Percentiles rank a stretch among this genome's conserved stretches.
Evolutionary conservation across 768 basidiomycete species (phyloP).

Genomic region (Leccinum broughii): DNA sequence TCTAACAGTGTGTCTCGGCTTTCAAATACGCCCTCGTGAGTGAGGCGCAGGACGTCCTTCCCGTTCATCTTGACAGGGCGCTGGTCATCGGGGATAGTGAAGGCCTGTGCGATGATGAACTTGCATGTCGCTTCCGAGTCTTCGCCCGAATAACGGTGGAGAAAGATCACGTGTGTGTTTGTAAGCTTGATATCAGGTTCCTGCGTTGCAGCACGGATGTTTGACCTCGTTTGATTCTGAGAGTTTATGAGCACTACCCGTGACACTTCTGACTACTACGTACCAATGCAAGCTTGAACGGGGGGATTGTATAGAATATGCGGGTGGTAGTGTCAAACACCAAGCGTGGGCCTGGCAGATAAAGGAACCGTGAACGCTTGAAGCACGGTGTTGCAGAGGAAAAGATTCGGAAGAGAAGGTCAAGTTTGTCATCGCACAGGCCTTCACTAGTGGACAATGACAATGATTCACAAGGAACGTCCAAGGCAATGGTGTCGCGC

Average conservation of each 20-base stretch:
- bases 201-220: background rate
- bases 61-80: background rate
- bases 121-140: background rate
- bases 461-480: background rate
- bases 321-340: background rate
- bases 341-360: background rate
- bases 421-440: too few relatives aligned
- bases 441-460: background rate
- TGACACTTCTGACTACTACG: background rate
- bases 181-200: too few relatives aligned
- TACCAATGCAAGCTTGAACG: background rate
- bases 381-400: too few relatives aligned
- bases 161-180: too few relatives aligned
- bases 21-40: background rate
- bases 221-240: background rate
- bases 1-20: background rate
- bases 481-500: background rate
- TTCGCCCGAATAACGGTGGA: background rate
- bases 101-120: background rate
- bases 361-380: background rate
- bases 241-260: background rate
- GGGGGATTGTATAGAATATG: background rate
- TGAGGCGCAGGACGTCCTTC: background rate
- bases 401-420: too few relatives aligned
- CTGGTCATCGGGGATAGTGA: background rate